A percentile compares a stretch with the other conserved stretches of the same genome.
Conservation (phyloP, 768 basidiomycete genomes). For the Clitopilus passeckerianus region DNA sequence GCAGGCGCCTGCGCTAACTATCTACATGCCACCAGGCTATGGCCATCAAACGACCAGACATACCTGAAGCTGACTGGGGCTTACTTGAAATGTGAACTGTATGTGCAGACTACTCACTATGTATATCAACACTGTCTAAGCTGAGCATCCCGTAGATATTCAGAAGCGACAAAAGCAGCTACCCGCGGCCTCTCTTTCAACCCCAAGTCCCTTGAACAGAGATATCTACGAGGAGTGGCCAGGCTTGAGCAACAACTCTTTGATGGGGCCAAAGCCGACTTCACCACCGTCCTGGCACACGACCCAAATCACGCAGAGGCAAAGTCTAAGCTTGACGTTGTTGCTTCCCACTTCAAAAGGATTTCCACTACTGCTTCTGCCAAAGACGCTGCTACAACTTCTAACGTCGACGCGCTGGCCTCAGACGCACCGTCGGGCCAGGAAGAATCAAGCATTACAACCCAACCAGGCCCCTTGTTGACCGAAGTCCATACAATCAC, state of each 20-base stretch:
- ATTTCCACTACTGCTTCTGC: slow-evolving; percentile 8
- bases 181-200: slow-evolving; percentile 17
- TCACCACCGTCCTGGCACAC: slow-evolving; percentile 27
- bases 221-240: slow-evolving; percentile 14
- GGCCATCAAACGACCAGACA: slow-evolving; percentile 13
- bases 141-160: slow-evolving; percentile 4
- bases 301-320: slow-evolving; percentile 23
- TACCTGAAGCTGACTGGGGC: slow-evolving; percentile 14
- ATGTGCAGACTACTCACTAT: neutral
- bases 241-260: slow-evolving; percentile 17
- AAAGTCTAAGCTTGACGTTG: slow-evolving; percentile 19
- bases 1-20: slow-evolving; percentile 26
- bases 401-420: slow-evolving; percentile 7
- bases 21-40: slow-evolving; percentile 22
- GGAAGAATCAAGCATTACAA: slow-evolving; percentile 7
- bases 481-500: neutral
- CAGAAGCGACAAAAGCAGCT: slow-evolving; percentile 15
- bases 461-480: slow-evolving; percentile 2
- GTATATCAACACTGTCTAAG: neutral
- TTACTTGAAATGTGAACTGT: slow-evolving; percentile 12
- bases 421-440: neutral
- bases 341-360: slow-evolving; percentile 16
- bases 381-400: slow-evolving; percentile 8
- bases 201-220: slow-evolving; percentile 13
- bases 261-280: slow-evolving; percentile 24